phyloP scores from a whole-genome alignment of 805 yeast species.

The Cyberlindnera bimundalis region DNA sequence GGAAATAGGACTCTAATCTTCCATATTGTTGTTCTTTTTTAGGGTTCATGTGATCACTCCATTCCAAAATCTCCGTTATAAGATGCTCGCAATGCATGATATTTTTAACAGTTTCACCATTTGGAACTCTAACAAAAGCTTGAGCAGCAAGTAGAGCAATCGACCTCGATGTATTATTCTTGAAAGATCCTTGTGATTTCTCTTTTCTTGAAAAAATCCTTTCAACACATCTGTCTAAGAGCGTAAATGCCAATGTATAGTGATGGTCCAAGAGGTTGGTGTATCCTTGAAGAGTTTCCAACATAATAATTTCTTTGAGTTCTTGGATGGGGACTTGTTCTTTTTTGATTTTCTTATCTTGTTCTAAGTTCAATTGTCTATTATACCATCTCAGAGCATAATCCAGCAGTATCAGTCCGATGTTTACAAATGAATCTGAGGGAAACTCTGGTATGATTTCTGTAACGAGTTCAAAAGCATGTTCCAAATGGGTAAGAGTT shows the following conservation, averaged over 20 bases:
- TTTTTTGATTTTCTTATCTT: neutral
- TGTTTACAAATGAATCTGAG: slow-evolving; percentile 4
- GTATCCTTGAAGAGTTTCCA: slow-evolving; percentile 9
- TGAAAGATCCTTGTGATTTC: neutral
- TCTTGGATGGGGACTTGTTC: neutral
- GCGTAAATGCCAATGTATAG: neutral
- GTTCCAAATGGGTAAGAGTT: neutral
- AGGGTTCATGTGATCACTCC: slow-evolving; percentile 7
- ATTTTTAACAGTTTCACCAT: neutral
- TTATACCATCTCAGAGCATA: neutral
- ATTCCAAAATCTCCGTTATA: slow-evolving; percentile 3
- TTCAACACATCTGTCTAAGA: slow-evolving; percentile 2
- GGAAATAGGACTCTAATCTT: slow-evolving; percentile 13
- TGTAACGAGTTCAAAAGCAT: slow-evolving; percentile 4
- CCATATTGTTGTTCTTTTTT: slow-evolving; percentile 9
- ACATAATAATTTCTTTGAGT: slow-evolving; percentile 1
- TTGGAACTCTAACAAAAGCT: slow-evolving; percentile 6
- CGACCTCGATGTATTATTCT: neutral
- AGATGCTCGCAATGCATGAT: slow-evolving; percentile 6
- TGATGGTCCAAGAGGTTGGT: slow-evolving; percentile 1
- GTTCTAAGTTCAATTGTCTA: neutral
- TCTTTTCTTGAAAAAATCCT: neutral
- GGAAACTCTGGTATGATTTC: slow-evolving; percentile 2
- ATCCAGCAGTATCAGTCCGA: neutral
- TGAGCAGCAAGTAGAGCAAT: slow-evolving; percentile 8